Conservation (phyloP, 2,329 filamentous ascomycete species). For the Tolypocladium amazonense region DNA sequence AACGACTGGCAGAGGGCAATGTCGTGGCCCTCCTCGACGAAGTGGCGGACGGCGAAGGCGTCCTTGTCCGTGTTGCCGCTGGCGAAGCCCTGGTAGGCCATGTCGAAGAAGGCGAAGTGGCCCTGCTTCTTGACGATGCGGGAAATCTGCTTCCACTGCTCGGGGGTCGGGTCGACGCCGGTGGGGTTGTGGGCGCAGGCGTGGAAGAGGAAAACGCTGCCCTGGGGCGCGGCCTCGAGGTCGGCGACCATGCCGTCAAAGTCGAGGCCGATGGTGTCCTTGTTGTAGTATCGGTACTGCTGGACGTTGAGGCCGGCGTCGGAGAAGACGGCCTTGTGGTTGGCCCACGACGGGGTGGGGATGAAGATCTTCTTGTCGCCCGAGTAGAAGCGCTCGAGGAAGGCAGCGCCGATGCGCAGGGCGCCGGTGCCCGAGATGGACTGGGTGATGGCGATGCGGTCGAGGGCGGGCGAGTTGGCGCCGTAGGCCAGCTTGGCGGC, state of each 20-base stretch:
- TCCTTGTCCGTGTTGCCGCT: slow-evolving; percentile 86
- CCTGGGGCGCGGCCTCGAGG: slow-evolving; percentile 77
- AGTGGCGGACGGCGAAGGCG: slow-evolving; percentile 87
- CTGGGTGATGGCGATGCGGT: slow-evolving; percentile 84
- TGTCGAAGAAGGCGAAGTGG: slow-evolving; percentile 97
- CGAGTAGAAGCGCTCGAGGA: slow-evolving; percentile 85
- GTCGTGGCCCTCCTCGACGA: slow-evolving; percentile 84
- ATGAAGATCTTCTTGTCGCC: slow-evolving; percentile 94
- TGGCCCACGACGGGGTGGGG: slow-evolving; percentile 92
- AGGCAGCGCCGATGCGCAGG: slow-evolving; percentile 86
- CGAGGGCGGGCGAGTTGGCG: slow-evolving; percentile 62
- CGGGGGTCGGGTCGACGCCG: slow-evolving; percentile 82
- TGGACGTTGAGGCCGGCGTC: slow-evolving; percentile 85
- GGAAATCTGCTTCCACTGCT: slow-evolving; percentile 90
- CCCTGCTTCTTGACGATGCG: slow-evolving; percentile 72
- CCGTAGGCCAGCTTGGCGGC: slow-evolving; percentile 90
- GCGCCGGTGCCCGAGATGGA: slow-evolving; percentile 97
- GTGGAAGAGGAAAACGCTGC: slow-evolving; percentile 87
- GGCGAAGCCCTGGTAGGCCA: slow-evolving; percentile 98
- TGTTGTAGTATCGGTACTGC: slow-evolving; percentile 98
- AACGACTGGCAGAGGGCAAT: slow-evolving; percentile 87
- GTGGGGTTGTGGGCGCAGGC: slow-evolving; percentile 98
- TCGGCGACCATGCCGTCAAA: slow-evolving; percentile 89
- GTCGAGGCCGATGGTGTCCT: slow-evolving; percentile 95
- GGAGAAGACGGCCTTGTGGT: slow-evolving; percentile 94